Evolutionary conservation across 2,329 filamentous ascomycete genomes (phyloP).

Genomic region (Epichloe gansuensis): DNA sequence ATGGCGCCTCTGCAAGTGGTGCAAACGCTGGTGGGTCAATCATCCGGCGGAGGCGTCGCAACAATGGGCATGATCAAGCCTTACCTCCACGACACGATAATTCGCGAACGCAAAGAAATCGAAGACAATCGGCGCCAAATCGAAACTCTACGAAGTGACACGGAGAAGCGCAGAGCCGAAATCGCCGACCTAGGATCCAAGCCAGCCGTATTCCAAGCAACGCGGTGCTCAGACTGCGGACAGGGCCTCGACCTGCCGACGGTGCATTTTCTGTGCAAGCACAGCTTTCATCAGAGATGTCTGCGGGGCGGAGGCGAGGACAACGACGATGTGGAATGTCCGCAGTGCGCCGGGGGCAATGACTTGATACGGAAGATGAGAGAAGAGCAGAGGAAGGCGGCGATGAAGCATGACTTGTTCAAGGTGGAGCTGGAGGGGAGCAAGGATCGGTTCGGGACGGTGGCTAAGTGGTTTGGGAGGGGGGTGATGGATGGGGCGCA

Average conservation of each 20-base stretch:
- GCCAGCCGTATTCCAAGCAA: constrained; percentile 80
- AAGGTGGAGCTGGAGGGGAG: constrained; percentile 63
- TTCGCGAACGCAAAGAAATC: constrained; percentile 79
- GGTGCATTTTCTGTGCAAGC: constrained; percentile 94
- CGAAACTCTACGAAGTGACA: constrained; percentile 71
- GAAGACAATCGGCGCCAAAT: constrained; percentile 67
- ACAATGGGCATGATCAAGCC: constrained; percentile 97
- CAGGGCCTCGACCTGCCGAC: constrained; percentile 70
- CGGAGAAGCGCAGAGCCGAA: constrained; percentile 64
- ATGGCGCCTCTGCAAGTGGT: constrained; percentile 97
- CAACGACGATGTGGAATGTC: constrained; percentile 64
- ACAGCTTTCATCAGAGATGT: constrained; percentile 90
- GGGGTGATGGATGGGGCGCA: constrained; percentile 58
- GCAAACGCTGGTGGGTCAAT: constrained; percentile 66
- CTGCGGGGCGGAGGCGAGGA: constrained; percentile 34
- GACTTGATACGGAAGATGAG: constrained; percentile 80
- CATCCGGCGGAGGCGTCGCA: constrained; percentile 47
- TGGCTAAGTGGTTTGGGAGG: constrained; percentile 93
- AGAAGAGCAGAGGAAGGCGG: constrained; percentile 72
- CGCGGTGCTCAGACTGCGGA: constrained; percentile 73
- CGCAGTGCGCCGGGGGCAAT: constrained; percentile 72
- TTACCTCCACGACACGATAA: constrained; percentile 80
- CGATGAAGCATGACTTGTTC: constrained; percentile 82
- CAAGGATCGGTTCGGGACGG: constrained; percentile 74
- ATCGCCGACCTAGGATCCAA: constrained; percentile 65